Percentiles rank a stretch among this genome's conserved stretches.
Conservation (phyloP, 805 yeast species). For the Lipomyces chichibuensis region DNA sequence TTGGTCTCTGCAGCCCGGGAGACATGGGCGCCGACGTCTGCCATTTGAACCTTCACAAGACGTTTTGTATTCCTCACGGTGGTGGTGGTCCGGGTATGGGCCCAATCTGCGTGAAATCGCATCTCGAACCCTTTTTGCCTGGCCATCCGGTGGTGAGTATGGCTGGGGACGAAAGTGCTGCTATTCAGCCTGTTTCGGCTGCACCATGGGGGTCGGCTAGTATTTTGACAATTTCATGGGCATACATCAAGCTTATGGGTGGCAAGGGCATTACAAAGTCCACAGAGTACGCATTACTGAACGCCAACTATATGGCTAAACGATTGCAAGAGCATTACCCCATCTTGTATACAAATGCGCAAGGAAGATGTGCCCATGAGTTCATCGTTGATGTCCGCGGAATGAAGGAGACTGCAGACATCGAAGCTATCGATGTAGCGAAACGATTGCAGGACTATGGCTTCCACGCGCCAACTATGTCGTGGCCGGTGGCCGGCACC, state of each 20-base stretch:
- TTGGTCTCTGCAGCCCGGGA: slow-evolving; percentile 96
- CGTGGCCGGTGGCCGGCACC: slow-evolving; percentile 98
- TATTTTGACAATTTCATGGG: slow-evolving; percentile 88
- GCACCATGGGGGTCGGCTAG: slow-evolving; percentile 97
- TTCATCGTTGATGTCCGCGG: slow-evolving; percentile 90
- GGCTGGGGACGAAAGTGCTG: slow-evolving; percentile 47
- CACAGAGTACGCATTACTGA: slow-evolving; percentile 88
- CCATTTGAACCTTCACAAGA: slow-evolving; percentile 94
- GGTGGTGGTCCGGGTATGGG: slow-evolving; percentile 99
- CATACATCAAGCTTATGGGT: slow-evolving; percentile 95
- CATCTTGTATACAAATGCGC: slow-evolving; percentile 68
- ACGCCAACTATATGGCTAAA: slow-evolving; percentile 93
- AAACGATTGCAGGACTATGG: slow-evolving; percentile 97
- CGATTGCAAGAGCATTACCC: slow-evolving; percentile 70
- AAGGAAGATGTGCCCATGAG: slow-evolving; percentile 92
- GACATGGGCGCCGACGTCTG: slow-evolving; percentile 98
- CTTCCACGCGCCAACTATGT: slow-evolving; percentile 98
- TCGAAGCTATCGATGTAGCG: slow-evolving; percentile 96
- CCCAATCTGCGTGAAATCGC: slow-evolving; percentile 89
- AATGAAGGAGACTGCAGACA: slow-evolving; percentile 68
- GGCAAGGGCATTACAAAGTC: slow-evolving; percentile 78
- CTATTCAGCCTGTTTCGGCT: slow-evolving; percentile 80
- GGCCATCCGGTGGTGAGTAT: slow-evolving; percentile 65
- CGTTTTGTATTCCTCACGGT: slow-evolving; percentile 97
- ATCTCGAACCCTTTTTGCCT: slow-evolving; percentile 81